These are phyloP conservation scores for Corylus heterophylla DNA, from an alignment of 306 rosid genomes.

Conservation along the genomic window DNA sequence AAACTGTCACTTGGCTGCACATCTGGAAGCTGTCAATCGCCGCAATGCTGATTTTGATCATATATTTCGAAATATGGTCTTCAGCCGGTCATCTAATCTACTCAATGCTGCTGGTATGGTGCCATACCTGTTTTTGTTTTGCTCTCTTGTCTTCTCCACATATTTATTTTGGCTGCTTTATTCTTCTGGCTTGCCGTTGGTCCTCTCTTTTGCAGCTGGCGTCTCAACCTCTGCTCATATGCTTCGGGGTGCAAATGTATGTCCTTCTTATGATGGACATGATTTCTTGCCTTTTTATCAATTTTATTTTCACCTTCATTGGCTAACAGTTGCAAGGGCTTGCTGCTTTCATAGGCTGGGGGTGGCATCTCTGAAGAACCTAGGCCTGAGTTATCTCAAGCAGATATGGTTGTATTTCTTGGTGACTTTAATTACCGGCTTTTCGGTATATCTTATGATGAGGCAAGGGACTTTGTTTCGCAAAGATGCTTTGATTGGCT, in stretches of 20 bases:
- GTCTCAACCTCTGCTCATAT: slow-evolving; percentile 74
- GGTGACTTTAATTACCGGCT: slow-evolving; percentile 98
- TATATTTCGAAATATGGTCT: slow-evolving; percentile 89
- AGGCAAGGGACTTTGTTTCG: slow-evolving; percentile 98
- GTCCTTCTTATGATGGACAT: slow-evolving; percentile 27
- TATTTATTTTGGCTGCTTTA: slow-evolving; percentile 94
- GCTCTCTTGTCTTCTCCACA: slow-evolving; percentile 90
- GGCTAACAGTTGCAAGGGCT: slow-evolving; percentile 21
- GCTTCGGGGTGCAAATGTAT: slow-evolving; percentile 74
- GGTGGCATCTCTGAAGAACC: slow-evolving; percentile 69
- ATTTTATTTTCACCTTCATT: slow-evolving; percentile 20
- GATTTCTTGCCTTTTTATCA: slow-evolving; percentile 21
- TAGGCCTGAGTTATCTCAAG: slow-evolving; percentile 87
- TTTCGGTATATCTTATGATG: slow-evolving; percentile 96
- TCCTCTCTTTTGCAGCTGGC: slow-evolving; percentile 90
- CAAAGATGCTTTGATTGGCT: slow-evolving; percentile 99
- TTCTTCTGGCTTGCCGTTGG: slow-evolving; percentile 94
- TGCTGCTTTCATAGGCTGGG: slow-evolving; percentile 49
- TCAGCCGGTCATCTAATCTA: slow-evolving; percentile 79
- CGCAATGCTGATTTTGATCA: slow-evolving; percentile 98
- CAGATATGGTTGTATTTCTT: slow-evolving; percentile 92
- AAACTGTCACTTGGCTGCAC: slow-evolving; percentile 99
- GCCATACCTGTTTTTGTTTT: slow-evolving; percentile 79
- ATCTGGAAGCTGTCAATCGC: slow-evolving; percentile 94
- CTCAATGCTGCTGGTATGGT: slow-evolving; percentile 94